Conservation (phyloP, 108 stramenopile species). For the Skeletonema potamos region DNA sequence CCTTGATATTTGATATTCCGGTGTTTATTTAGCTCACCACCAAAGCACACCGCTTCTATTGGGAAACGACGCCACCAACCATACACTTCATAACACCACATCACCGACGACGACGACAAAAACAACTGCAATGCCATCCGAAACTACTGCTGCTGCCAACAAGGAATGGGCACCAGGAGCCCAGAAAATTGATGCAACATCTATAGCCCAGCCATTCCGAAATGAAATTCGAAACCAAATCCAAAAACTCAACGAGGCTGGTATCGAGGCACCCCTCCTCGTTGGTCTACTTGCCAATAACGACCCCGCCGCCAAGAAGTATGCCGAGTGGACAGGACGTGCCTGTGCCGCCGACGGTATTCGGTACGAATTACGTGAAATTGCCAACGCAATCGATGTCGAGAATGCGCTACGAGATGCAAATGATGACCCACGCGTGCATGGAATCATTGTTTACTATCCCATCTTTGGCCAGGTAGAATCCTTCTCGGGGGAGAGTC, state of each 20-base stretch:
- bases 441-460: conserved; percentile 98
- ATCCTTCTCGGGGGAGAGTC: conserved; percentile 89
- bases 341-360: conserved; percentile 91
- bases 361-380: conserved; percentile 88
- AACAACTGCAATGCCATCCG: neutral
- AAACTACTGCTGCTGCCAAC: neutral
- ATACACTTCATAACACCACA: neutral
- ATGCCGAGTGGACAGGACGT: conserved; percentile 96
- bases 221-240: conserved; percentile 86
- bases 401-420: conserved; percentile 85
- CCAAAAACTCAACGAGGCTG: conserved; percentile 56
- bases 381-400: conserved; percentile 86
- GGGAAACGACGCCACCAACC: neutral
- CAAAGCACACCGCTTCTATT: neutral
- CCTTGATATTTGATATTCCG: neutral
- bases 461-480: conserved; percentile 96
- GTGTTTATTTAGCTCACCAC: too few species aligned
- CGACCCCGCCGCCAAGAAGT: conserved; percentile 91
- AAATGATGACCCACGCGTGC: conserved; percentile 93
- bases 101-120: neutral
- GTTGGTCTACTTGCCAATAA: conserved; percentile 92
- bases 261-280: conserved; percentile 86
- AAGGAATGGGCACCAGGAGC: conserved; percentile 26
- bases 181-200: conserved; percentile 77
- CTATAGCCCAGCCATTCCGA: conserved; percentile 87